Percentiles rank a stretch among this genome's conserved stretches.
phyloP scores from a whole-genome alignment of 768 basidiomycete genomes.

The Galerina sulciceps region DNA sequence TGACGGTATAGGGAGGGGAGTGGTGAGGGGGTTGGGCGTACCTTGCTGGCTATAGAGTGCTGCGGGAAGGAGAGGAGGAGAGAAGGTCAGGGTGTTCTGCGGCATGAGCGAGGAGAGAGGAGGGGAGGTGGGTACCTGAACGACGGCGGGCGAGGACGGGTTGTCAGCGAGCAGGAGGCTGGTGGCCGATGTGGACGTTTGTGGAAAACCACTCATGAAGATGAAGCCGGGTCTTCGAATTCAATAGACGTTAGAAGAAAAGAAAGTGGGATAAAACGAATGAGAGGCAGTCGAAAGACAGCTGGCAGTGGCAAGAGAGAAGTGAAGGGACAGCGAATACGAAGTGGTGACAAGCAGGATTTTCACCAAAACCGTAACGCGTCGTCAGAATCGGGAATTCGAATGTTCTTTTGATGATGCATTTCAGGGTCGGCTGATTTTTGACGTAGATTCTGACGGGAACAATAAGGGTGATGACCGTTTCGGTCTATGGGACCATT shows the following conservation, averaged over 20 bases:
- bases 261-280: neutral
- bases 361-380: no score
- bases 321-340: neutral
- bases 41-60: constrained; percentile 1
- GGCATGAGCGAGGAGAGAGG: no score
- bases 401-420: no score
- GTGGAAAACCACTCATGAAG: neutral
- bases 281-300: neutral
- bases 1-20: neutral
- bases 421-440: no score
- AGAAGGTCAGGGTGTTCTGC: no score
- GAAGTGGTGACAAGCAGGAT: neutral
- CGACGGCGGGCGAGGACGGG: neutral
- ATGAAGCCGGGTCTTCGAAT: no score
- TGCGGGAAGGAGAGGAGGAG: no score
- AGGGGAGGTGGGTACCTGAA: neutral
- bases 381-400: no score
- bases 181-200: constrained; percentile 10
- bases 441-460: no score
- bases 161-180: constrained; percentile 6
- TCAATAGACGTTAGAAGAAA: no score
- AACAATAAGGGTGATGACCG: no score
- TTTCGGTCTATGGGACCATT: no score
- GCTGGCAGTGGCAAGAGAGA: neutral
- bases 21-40: neutral